Percentiles rank a stretch among this genome's conserved stretches.
These are phyloP conservation scores for Rhodotorula sp. DNA, from an alignment of 1,284 basidiomycete species.

Conservation along the genomic window DNA sequence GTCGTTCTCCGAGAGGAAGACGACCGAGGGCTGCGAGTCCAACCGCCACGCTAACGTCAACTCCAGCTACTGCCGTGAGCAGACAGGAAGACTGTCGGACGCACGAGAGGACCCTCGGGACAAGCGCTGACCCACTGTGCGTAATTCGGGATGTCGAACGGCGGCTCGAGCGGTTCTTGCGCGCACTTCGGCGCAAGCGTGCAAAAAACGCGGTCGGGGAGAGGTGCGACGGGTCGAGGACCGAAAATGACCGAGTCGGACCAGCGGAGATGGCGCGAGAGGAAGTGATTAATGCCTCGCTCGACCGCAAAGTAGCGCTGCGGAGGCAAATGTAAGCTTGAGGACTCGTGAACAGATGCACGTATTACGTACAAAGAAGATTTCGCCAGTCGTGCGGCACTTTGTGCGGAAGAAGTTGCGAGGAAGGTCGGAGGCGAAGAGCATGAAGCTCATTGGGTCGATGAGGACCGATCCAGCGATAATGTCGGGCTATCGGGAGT, in stretches of 20 bases:
- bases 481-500: constrained; percentile 23
- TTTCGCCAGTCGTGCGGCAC: constrained; percentile 29
- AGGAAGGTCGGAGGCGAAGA: constrained; percentile 26
- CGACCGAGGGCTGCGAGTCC: constrained; percentile 21
- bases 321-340: no score
- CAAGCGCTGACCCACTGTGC: constrained; percentile 19
- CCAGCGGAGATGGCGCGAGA: constrained; percentile 35
- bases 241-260: constrained; percentile 29
- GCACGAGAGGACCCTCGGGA: constrained; percentile 30
- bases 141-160: constrained; percentile 23
- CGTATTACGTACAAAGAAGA: constrained; percentile 32
- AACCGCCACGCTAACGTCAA: not conserved
- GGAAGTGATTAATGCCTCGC: constrained; percentile 36
- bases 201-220: constrained; percentile 15
- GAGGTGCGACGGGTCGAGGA: constrained; percentile 1
- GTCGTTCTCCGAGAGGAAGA: constrained; percentile 29
- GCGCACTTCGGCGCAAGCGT: constrained; percentile 26
- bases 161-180: constrained; percentile 3
- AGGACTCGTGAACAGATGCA: no score
- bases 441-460: constrained; percentile 36
- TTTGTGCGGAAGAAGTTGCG: constrained; percentile 39
- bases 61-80: not conserved
- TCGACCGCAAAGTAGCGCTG: constrained; percentile 38
- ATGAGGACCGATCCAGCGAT: constrained; percentile 33
- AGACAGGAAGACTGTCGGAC: not conserved